A percentile compares a stretch with the other conserved stretches of the same genome.
Evolutionary conservation across 495 filamentous ascomycete species (phyloP).

Genomic region (Aspergillus funiculosus): DNA sequence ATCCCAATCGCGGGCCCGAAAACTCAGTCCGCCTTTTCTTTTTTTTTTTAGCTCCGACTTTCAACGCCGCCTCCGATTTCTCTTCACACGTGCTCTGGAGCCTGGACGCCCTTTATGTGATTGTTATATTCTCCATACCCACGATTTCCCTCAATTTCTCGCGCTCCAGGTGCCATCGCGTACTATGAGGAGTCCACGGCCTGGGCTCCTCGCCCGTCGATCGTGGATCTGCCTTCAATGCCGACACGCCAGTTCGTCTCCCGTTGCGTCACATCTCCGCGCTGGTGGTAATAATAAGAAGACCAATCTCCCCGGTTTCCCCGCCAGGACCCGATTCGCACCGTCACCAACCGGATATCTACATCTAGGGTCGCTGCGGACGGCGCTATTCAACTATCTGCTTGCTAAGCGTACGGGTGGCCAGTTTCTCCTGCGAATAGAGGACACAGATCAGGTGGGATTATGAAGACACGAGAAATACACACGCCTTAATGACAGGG

Average conservation of each 20-base stretch:
- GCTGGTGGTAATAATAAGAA: conserved; percentile 29
- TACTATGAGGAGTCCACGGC: conserved; percentile 25
- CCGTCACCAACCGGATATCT: conserved; percentile 92
- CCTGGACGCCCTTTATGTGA: neutral
- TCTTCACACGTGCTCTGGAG: conserved; percentile 14
- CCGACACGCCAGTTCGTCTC: conserved; percentile 29
- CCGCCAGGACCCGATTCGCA: conserved; percentile 88
- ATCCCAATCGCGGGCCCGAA: conserved; percentile 10
- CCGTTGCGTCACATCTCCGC: conserved; percentile 23
- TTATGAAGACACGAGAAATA: neutral
- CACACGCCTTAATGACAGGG: conserved; percentile 2
- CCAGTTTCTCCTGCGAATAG: conserved; percentile 87
- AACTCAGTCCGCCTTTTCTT: conserved; percentile 13
- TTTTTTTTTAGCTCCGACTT: conserved; percentile 23
- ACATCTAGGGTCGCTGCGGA: conserved; percentile 85
- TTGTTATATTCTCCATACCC: too few species aligned
- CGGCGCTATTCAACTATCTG: conserved; percentile 88
- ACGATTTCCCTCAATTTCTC: neutral
- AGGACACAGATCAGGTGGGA: conserved; percentile 90
- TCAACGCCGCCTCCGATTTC: conserved; percentile 29
- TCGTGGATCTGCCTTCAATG: conserved; percentile 42
- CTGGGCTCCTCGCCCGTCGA: conserved; percentile 29
- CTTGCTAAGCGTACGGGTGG: conserved; percentile 81
- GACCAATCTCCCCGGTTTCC: conserved; percentile 47
- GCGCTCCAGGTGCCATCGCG: too few species aligned